A percentile compares a stretch with the other conserved stretches of the same genome.
Evolutionary conservation across 345 rosid species (phyloP).

Genomic region (Lepidium aucheri): DNA sequence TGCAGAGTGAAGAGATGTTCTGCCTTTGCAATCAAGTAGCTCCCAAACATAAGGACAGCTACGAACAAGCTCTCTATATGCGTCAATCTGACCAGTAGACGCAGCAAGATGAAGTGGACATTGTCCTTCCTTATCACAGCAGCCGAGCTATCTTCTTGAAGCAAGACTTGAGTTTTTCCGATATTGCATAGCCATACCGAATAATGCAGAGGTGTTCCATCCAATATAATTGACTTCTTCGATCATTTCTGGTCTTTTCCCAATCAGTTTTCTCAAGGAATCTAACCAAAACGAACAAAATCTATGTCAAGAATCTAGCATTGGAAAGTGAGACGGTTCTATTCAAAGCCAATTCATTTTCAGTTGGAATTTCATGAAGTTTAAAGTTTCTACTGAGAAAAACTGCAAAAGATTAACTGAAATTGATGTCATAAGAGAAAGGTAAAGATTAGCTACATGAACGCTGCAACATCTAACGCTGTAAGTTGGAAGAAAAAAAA

Average conservation of each 20-base stretch:
- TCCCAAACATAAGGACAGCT: constrained; percentile 19
- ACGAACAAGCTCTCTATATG: constrained; percentile 6
- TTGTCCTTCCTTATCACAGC: constrained; percentile 15
- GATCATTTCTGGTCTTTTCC: constrained; percentile 12
- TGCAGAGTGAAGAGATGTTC: constrained; percentile 31
- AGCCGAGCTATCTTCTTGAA: constrained; percentile 14
- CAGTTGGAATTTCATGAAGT: too few relatives aligned
- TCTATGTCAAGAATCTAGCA: neutral
- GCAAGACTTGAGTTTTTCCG: neutral
- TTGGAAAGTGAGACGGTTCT: too few relatives aligned
- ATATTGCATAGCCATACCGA: constrained; percentile 8
- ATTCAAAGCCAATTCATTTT: too few relatives aligned
- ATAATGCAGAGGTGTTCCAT: constrained; percentile 23
- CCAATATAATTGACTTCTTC: constrained; percentile 11
- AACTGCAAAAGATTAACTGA: neutral
- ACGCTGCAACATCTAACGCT: too few relatives aligned
- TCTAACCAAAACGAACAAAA: neutral
- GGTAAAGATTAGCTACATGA: too few relatives aligned
- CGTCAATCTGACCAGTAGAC: neutral
- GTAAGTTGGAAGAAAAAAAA: too few relatives aligned
- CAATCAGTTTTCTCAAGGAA: neutral
- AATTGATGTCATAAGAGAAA: neutral
- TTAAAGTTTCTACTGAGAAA: neutral
- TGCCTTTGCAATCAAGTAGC: constrained; percentile 17
- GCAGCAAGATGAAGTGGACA: constrained; percentile 23